These are phyloP conservation scores for Camellia granthamiana DNA, from an alignment of 148 eudicot genomes.

Conservation along the genomic window DNA sequence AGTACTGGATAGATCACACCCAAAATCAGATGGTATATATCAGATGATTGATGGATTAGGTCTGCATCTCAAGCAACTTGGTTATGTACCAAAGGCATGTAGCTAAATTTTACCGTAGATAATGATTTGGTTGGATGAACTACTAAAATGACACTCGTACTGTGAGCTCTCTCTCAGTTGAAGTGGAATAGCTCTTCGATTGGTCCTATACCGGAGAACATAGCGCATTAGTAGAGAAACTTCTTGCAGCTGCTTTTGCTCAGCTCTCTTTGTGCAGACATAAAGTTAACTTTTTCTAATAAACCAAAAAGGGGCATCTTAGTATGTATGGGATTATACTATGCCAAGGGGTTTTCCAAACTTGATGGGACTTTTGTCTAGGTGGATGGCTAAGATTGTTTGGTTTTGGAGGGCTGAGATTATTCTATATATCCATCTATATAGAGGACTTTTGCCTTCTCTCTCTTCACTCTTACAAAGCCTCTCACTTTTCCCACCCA, in stretches of 20 bases:
- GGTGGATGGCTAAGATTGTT: no score
- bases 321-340: no score
- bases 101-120: neutral
- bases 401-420: no score
- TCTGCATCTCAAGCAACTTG: conserved; percentile 48
- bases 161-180: neutral
- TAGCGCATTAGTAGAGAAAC: neutral
- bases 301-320: neutral
- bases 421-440: no score
- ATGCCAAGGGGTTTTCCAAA: no score
- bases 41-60: conserved; percentile 49
- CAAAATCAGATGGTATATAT: conserved; percentile 49
- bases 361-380: no score
- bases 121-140: neutral
- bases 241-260: neutral
- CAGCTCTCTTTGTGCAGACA: neutral
- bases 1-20: conserved; percentile 59
- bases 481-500: no score
- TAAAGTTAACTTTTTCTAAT: neutral
- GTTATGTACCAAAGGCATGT: conserved; percentile 22
- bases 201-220: neutral
- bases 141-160: neutral
- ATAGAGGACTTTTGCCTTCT: no score
- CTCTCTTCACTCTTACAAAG: no score
- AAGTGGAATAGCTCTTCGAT: neutral